These are phyloP conservation scores for Solanum pennellii DNA, from an alignment of 257 asterid genomes.

Conservation along the genomic window DNA sequence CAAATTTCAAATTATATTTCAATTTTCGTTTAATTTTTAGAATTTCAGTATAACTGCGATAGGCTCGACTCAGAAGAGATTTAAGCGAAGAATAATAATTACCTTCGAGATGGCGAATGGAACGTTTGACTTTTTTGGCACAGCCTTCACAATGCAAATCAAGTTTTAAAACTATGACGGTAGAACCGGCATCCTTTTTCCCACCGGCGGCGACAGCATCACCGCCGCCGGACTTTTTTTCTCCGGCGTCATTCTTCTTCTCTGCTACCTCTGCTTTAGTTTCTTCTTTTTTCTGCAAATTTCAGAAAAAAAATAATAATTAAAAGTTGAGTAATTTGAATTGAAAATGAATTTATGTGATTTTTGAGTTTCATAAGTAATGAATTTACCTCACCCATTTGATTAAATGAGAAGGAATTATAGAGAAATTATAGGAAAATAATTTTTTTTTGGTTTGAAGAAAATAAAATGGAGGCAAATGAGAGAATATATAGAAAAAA, in stretches of 20 bases:
- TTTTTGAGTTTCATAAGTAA: background rate
- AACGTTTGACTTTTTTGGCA: conserved; percentile 78
- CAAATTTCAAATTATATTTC: background rate
- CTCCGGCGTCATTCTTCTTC: conserved; percentile 25
- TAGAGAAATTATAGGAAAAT: background rate
- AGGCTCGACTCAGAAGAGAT: too few species aligned
- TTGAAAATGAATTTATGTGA: background rate
- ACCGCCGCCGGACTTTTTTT: conserved; percentile 15
- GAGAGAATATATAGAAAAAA: conserved; percentile 32
- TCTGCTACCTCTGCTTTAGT: conserved; percentile 9
- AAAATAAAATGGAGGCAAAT: conserved; percentile 42
- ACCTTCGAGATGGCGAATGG: conserved; percentile 47
- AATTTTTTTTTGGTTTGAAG: conserved; percentile 24
- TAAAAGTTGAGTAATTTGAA: background rate
- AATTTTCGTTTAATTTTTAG: too few species aligned
- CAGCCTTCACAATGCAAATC: conserved; percentile 95
- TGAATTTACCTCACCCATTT: conserved; percentile 70
- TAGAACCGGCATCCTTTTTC: conserved; percentile 24
- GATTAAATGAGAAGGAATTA: background rate
- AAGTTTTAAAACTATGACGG: conserved; percentile 47
- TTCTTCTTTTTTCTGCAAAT: conserved; percentile 40
- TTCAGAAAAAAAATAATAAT: background rate
- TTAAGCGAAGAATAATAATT: rapidly evolving
- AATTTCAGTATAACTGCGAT: too few species aligned
- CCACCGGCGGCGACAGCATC: background rate